phyloP scores from a whole-genome alignment of 768 basidiomycete species.

The Lactarius indigo region DNA sequence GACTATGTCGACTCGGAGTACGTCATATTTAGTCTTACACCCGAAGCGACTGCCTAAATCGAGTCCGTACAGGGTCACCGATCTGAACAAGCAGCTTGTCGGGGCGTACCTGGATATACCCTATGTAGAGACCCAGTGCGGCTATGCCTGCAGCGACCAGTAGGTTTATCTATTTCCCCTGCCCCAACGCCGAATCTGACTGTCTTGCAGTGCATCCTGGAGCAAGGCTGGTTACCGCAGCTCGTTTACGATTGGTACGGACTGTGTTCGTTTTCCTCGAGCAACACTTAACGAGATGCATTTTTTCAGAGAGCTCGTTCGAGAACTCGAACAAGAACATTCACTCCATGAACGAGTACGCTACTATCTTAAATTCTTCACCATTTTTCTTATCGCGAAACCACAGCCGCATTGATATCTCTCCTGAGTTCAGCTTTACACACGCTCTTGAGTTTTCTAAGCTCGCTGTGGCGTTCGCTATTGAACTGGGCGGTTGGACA shows the following conservation, averaged over 20 bases:
- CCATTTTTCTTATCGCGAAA: conserved; percentile 21
- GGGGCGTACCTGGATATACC: conserved; percentile 81
- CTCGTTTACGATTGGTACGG: conserved; percentile 76
- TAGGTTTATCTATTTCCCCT: conserved; percentile 37
- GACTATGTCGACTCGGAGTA: conserved; percentile 73
- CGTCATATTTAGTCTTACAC: conserved; percentile 24
- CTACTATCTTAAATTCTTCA: conserved; percentile 21
- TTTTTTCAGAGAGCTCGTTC: conserved; percentile 56
- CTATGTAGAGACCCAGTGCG: conserved; percentile 84
- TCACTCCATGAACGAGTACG: conserved; percentile 78
- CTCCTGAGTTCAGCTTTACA: conserved; percentile 82
- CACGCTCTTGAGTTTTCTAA: conserved; percentile 78
- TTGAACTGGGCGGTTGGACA: conserved; percentile 49
- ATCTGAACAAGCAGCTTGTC: conserved; percentile 75
- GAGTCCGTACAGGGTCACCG: conserved; percentile 57
- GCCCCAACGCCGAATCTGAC: conserved; percentile 28
- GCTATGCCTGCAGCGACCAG: conserved; percentile 95
- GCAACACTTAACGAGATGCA: conserved; percentile 14
- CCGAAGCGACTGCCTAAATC: not conserved
- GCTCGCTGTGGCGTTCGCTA: conserved; percentile 48
- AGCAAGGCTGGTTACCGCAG: conserved; percentile 80
- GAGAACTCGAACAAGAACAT: conserved; percentile 80
- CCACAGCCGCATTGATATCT: conserved; percentile 74
- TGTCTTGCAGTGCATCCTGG: conserved; percentile 67
- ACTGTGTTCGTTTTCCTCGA: not conserved